Conservation (phyloP, 345 rosid genomes). For the Laguncularia racemosa region DNA sequence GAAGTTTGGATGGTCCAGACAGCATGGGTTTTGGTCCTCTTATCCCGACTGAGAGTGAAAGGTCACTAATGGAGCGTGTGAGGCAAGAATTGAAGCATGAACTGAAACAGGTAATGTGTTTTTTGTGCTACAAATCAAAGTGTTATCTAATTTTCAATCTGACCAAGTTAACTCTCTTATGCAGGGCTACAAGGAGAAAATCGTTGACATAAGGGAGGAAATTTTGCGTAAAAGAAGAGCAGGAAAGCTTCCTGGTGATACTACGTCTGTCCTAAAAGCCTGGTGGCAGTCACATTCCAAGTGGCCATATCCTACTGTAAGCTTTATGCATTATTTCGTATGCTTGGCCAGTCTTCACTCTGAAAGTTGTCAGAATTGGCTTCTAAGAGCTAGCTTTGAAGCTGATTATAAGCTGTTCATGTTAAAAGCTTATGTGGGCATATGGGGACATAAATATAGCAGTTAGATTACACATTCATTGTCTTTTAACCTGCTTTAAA, state of each 20-base stretch:
- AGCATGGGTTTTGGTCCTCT: slow-evolving; percentile 90
- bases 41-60: slow-evolving; percentile 86
- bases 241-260: slow-evolving; percentile 95
- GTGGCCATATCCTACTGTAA: slow-evolving; percentile 98
- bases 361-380: no score
- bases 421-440: no score
- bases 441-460: no score
- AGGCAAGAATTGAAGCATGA: slow-evolving; percentile 95
- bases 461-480: no score
- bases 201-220: slow-evolving; percentile 92
- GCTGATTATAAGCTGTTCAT: no score
- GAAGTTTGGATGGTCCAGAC: slow-evolving; percentile 58
- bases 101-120: slow-evolving; percentile 64
- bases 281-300: slow-evolving; percentile 99
- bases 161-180: not conserved
- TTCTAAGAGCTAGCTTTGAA: no score
- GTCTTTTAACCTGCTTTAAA: no score
- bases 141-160: no score
- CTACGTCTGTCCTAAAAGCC: slow-evolving; percentile 77
- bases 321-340: not conserved
- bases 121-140: no score
- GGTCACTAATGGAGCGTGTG: slow-evolving; percentile 96
- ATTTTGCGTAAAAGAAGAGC: slow-evolving; percentile 97
- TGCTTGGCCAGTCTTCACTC: not conserved
- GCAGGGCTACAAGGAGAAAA: slow-evolving; percentile 96